phyloP scores from a whole-genome alignment of 2,329 filamentous ascomycete species.

The Botrytis sinoallii region DNA sequence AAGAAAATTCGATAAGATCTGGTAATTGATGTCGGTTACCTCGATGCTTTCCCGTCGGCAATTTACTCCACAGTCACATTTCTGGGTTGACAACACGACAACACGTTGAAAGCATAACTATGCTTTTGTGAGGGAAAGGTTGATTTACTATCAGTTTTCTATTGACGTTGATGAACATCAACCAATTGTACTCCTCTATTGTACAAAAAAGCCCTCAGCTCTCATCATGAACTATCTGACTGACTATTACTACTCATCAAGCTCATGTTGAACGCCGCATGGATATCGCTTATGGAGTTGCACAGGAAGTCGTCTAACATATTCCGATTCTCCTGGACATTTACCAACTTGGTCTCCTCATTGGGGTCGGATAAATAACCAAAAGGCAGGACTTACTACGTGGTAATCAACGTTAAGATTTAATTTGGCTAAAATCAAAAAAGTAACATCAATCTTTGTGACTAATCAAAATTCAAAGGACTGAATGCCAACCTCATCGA shows the following conservation, averaged over 20 bases:
- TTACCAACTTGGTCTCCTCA: neutral
- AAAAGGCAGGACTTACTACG: neutral
- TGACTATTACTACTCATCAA: neutral
- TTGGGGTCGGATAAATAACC: neutral
- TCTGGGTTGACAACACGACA: neutral
- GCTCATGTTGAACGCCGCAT: neutral
- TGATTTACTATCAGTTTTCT: neutral
- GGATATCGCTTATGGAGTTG: neutral
- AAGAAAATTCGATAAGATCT: neutral
- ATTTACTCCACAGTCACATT: neutral
- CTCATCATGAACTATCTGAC: neutral
- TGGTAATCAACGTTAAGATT: neutral
- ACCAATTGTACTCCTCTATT: neutral
- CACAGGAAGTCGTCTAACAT: neutral
- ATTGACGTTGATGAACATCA: neutral
- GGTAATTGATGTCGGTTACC: neutral
- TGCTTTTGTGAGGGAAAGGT: neutral
- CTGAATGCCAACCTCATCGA: neutral
- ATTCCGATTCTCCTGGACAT: neutral
- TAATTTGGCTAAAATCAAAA: neutral
- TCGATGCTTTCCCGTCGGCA: neutral
- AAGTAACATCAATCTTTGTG: neutral
- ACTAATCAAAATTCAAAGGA: neutral
- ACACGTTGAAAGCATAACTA: neutral
- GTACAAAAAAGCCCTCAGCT: neutral